Conservation (phyloP, 176 grass and related monocot species). For the Carex myosuroides region DNA sequence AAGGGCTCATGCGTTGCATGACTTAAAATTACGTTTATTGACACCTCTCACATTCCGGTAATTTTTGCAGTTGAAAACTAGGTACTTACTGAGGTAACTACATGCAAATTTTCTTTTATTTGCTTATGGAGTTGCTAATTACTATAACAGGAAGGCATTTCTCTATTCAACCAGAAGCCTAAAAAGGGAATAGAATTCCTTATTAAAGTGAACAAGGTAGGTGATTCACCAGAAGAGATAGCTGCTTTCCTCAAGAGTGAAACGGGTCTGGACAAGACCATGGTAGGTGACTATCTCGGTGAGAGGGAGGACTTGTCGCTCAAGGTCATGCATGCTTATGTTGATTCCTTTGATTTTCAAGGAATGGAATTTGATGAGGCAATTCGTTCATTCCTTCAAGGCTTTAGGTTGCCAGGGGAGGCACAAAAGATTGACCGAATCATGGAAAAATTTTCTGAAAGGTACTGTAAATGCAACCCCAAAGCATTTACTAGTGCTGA, state of each 20-base stretch:
- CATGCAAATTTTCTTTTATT: constrained; percentile 22
- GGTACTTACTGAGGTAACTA: background rate
- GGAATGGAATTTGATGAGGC: constrained; percentile 89
- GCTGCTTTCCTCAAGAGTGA: constrained; percentile 77
- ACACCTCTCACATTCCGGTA: background rate
- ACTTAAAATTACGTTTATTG: background rate
- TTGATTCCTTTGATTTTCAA: constrained; percentile 97
- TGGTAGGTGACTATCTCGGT: constrained; percentile 96
- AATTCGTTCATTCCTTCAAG: constrained; percentile 80
- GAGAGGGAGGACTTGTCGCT: constrained; percentile 89
- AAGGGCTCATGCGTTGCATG: background rate
- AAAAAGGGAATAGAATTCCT: constrained; percentile 98
- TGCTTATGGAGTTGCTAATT: constrained; percentile 24
- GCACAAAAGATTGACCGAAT: constrained; percentile 98
- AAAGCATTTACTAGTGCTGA: constrained; percentile 94
- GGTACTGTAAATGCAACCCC: constrained; percentile 94
- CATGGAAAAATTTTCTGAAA: constrained; percentile 97
- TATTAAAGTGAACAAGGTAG: constrained; percentile 82
- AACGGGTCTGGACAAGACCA: constrained; percentile 91
- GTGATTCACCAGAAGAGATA: constrained; percentile 81
- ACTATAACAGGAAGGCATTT: constrained; percentile 81
- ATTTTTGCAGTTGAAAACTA: constrained; percentile 10
- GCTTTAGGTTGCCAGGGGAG: constrained; percentile 95
- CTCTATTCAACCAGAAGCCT: constrained; percentile 90
- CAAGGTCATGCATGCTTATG: constrained; percentile 98